These are phyloP conservation scores for Dichotomocladium elegans DNA, from an alignment of 371 early-diverging fungal genomes.

Conservation along the genomic window DNA sequence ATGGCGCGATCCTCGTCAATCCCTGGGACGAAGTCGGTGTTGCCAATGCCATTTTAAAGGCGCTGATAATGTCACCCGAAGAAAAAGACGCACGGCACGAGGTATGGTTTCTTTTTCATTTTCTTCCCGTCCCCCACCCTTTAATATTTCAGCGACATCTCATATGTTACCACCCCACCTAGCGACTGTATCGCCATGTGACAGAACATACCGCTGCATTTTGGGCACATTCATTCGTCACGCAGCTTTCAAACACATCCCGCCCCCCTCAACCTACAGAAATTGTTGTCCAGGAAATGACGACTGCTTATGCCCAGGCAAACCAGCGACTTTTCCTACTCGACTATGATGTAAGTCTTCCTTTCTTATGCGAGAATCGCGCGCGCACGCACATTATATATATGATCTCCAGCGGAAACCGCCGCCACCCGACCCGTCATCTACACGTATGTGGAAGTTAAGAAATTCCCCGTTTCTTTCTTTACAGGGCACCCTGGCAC, in stretches of 20 bases:
- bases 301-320: conserved; percentile 44
- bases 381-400: no score
- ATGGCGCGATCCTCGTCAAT: conserved; percentile 91
- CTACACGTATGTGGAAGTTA: no score
- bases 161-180: no score
- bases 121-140: neutral
- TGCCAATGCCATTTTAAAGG: conserved; percentile 87
- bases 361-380: no score
- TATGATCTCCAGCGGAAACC: no score
- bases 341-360: conserved; percentile 74
- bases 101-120: conserved; percentile 27
- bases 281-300: conserved; percentile 44
- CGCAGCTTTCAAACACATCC: no score
- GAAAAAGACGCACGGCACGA: conserved; percentile 78
- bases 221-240: conserved; percentile 87
- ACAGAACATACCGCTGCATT: conserved; percentile 81
- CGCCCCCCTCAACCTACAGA: conserved; percentile 63
- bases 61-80: conserved; percentile 78
- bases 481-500: conserved; percentile 79
- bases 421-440: no score
- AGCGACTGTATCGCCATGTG: conserved; percentile 85
- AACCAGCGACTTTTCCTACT: conserved; percentile 73
- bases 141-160: no score
- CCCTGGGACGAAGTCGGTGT: conserved; percentile 97
- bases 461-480: no score